Base-by-base conservation (phyloP, 495 filamentous ascomycete species). In the Penicillium parvum region DNA sequence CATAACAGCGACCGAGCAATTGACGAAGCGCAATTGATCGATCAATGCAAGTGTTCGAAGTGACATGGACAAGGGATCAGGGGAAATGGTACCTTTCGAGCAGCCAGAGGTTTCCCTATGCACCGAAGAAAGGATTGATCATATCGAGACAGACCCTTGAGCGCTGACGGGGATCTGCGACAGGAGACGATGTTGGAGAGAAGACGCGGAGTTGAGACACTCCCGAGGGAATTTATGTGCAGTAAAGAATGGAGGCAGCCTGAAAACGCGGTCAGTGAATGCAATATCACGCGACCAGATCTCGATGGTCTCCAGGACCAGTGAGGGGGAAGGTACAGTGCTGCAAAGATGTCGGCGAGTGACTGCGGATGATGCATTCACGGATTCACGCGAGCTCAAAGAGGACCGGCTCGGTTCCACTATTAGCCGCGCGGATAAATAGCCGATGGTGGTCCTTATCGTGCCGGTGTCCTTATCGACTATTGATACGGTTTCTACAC, bases 341-440 rank as follows among this genome's bases (percentile, higher is more conserved):
- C 39, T 34, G 17, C 20, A 19, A 22, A 39, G 29, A 18, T 32
- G 40, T 21, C 22, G 22, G 23, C 19, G 35, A 28, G 35, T 18
- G 17, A 34, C 22, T 41, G 22, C 35, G 22, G 16, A 29, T 37
- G 32, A 46, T 40, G 43, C 38, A n/a, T 42, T 18, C 35, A 35
- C 39, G 35, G 29, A 30, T 40, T 41, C 34, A 30, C 36, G 36
- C 36, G 46, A 50, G 41, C 46, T 53, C 41, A 23, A 47, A 18
- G 37, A 32, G 18, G 32, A 14, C 5, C 39, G 45, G 34, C 23
- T 21, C 35, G 40, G 44, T n/a, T 44, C 45, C 45, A 53, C 36
- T 37, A 33, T 26, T 41, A 41, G 32, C 45, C 45, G 50, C 45
- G 45, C 50, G 40, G 7, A n/a, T n/a, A n/a, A n/a, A n/a, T n/a